A percentile compares a stretch with the other conserved stretches of the same genome.
Evolutionary conservation across 148 eudicot species (phyloP).

Genomic region (Talinum fruticosum): DNA sequence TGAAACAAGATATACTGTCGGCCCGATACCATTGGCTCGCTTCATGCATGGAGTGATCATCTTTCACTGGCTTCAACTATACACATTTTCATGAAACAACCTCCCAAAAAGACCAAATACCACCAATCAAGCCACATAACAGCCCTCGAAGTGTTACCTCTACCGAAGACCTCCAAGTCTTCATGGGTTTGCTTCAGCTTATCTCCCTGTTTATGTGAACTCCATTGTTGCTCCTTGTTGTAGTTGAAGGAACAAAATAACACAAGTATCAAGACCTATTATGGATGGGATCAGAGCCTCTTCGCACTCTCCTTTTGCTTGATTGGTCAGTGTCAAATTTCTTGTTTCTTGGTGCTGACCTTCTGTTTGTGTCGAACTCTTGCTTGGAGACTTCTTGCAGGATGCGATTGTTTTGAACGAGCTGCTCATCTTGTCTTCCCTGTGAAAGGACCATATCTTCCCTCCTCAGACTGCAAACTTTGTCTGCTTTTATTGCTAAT

Average conservation of each 20-base stretch:
- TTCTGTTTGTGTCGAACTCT: conserved; percentile 30
- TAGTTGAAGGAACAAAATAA: conserved; percentile 23
- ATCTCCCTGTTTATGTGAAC: conserved; percentile 4
- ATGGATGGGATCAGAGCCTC: conserved; percentile 86
- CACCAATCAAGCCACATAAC: conserved; percentile 23
- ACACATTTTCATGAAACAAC: conserved; percentile 26
- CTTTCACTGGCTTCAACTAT: conserved; percentile 25
- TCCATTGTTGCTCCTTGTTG: conserved; percentile 4
- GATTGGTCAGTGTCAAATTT: conserved; percentile 39
- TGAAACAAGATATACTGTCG: conserved; percentile 21
- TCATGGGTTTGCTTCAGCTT: conserved; percentile 16
- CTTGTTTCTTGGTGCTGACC: conserved; percentile 30
- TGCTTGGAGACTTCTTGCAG: conserved; percentile 36
- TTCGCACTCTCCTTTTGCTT: conserved; percentile 58
- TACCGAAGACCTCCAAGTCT: neutral
- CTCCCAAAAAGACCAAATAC: conserved; percentile 22
- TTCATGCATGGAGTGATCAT: conserved; percentile 12
- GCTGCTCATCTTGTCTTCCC: conserved; percentile 7
- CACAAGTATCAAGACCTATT: conserved; percentile 44
- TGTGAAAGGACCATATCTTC: conserved; percentile 25
- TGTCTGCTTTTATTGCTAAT: conserved; percentile 39
- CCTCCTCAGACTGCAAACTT: conserved; percentile 44
- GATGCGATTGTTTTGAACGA: conserved; percentile 20
- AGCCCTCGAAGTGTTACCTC: conserved; percentile 12
- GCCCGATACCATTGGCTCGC: conserved; percentile 19